Conservation (phyloP, 768 basidiomycete species). For the Trametes cinnabarina region DNA sequence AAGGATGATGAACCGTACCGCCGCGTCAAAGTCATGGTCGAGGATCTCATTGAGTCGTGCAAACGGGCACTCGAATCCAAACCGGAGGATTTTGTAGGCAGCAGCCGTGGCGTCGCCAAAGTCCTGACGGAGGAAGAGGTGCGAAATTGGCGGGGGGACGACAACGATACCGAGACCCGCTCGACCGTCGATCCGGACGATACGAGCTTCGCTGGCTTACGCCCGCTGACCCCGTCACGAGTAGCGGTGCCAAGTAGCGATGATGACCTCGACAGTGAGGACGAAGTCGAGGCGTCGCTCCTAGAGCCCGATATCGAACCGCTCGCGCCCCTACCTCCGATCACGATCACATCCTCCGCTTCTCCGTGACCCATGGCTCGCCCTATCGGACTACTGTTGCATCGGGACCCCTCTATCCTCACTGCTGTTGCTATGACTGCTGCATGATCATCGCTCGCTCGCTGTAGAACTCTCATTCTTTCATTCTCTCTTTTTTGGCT, state of each 20-base stretch:
- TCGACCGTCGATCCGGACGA: conserved; percentile 18
- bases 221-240: conserved; percentile 22
- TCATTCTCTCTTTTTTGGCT: conserved; percentile 1
- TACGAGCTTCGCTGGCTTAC: conserved; percentile 7
- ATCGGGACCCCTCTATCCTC: neutral
- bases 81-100: conserved; percentile 47
- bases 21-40: conserved; percentile 63
- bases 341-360: conserved; percentile 41
- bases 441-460: conserved; percentile 15
- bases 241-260: conserved; percentile 20
- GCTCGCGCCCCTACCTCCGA: conserved; percentile 36
- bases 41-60: conserved; percentile 57
- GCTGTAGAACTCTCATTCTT: conserved; percentile 6
- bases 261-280: conserved; percentile 22
- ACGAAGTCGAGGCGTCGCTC: conserved; percentile 31
- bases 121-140: conserved; percentile 76
- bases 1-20: conserved; percentile 56
- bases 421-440: conserved; percentile 20
- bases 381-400: conserved; percentile 11
- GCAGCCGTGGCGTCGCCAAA: conserved; percentile 50
- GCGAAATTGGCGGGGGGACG: conserved; percentile 46
- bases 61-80: conserved; percentile 60
- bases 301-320: conserved; percentile 20
- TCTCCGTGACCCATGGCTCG: conserved; percentile 25
- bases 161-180: conserved; percentile 17